These are phyloP conservation scores for Sugiyamaella valdiviana DNA, from an alignment of 805 yeast species.

Conservation along the genomic window DNA sequence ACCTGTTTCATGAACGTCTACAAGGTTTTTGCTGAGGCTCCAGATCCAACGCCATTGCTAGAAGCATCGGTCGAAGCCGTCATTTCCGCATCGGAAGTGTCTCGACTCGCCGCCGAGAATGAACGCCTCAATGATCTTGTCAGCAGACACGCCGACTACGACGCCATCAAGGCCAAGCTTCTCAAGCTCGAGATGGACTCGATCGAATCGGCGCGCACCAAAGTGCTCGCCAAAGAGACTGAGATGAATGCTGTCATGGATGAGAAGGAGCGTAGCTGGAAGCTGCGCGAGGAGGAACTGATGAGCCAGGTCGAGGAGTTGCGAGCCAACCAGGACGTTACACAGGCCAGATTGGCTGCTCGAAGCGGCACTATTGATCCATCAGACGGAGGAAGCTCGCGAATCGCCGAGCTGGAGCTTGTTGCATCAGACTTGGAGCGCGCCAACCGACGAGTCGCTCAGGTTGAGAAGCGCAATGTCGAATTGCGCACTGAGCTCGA, in stretches of 20 bases:
- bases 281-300: slow-evolving; percentile 47
- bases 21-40: slow-evolving; percentile 76
- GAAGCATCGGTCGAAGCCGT: slow-evolving; percentile 64
- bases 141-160: slow-evolving; percentile 68
- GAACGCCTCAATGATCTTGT: slow-evolving; percentile 44
- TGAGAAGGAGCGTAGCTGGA: slow-evolving; percentile 70
- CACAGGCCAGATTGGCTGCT: slow-evolving; percentile 44
- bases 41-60: slow-evolving; percentile 82
- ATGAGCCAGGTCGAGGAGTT: slow-evolving; percentile 47
- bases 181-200: slow-evolving; percentile 54
- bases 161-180: slow-evolving; percentile 58
- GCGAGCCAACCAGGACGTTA: slow-evolving; percentile 57
- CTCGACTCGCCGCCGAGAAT: slow-evolving; percentile 46
- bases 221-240: slow-evolving; percentile 63
- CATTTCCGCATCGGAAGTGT: slow-evolving; percentile 47
- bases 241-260: slow-evolving; percentile 62
- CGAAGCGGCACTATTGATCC: slow-evolving; percentile 7
- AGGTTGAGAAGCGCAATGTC: slow-evolving; percentile 73
- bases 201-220: slow-evolving; percentile 47
- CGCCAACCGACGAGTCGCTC: slow-evolving; percentile 58
- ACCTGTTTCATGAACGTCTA: slow-evolving; percentile 67
- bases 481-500: slow-evolving; percentile 63
- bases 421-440: slow-evolving; percentile 70
- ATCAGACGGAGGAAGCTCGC: slow-evolving; percentile 12
- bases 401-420: slow-evolving; percentile 47